Evolutionary conservation across 768 basidiomycete genomes (phyloP).

Genomic region (Russula foetens): DNA sequence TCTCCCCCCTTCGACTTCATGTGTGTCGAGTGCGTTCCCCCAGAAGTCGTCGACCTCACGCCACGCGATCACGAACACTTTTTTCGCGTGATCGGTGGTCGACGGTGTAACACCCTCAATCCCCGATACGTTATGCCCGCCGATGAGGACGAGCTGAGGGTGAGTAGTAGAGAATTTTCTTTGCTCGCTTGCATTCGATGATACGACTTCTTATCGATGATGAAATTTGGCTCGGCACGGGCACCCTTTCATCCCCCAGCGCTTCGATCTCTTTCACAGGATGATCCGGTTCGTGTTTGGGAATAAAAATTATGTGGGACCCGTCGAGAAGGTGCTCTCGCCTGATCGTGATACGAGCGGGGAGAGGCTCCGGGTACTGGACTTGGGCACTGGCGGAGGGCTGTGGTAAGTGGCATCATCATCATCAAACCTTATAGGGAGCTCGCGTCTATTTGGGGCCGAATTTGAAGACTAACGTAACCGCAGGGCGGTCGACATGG

Average conservation of each 20-base stretch:
- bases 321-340: conserved; percentile 48
- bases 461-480: not conserved
- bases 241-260: conserved; percentile 33
- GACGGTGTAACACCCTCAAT: conserved; percentile 49
- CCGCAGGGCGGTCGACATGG: conserved; percentile 61
- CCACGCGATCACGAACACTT: conserved; percentile 39
- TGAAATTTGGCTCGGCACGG: not conserved
- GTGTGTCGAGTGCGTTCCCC: conserved; percentile 30
- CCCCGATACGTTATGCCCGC: conserved; percentile 53
- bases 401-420: conserved; percentile 48
- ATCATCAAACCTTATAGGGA: not conserved
- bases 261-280: conserved; percentile 54
- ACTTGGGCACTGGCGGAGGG: conserved; percentile 63
- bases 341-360: conserved; percentile 23
- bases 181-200: not conserved
- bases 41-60: conserved; percentile 29
- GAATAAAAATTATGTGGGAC: conserved; percentile 60
- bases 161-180: conserved; percentile 35
- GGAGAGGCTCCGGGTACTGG: conserved; percentile 39
- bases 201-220: not conserved
- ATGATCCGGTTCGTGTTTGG: conserved; percentile 59
- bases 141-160: conserved; percentile 51
- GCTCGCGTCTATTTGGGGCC: not conserved
- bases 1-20: conserved; percentile 7
- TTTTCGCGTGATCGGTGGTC: conserved; percentile 46